Percentiles rank a stretch among this genome's conserved stretches.
phyloP scores from a whole-genome alignment of 1,284 basidiomycete species.

The Papiliotrema fonsecae region DNA sequence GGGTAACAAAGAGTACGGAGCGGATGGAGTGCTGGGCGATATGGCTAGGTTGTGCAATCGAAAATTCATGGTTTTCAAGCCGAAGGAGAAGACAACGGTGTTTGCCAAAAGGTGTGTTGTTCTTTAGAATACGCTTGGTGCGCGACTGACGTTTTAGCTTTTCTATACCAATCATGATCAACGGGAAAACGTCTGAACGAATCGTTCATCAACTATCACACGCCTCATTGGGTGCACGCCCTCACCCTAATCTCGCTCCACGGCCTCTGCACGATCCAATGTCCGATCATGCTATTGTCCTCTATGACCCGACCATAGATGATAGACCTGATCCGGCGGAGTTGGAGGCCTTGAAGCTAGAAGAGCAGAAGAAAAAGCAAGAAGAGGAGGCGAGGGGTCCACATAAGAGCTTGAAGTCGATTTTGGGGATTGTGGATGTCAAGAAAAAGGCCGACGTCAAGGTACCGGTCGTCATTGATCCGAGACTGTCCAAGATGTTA shows the following conservation, averaged over 20 bases:
- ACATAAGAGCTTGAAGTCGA: conserved; percentile 81
- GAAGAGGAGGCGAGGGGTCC: conserved; percentile 63
- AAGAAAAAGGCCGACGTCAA: conserved; percentile 67
- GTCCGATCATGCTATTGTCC: conserved; percentile 93
- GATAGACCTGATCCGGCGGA: conserved; percentile 76
- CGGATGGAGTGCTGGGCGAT: conserved; percentile 47
- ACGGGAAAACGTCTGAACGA: conserved; percentile 64
- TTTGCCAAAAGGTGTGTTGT: conserved; percentile 49
- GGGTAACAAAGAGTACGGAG: conserved; percentile 49
- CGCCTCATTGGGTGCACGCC: conserved; percentile 78
- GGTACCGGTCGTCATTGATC: conserved; percentile 96
- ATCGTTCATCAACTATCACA: conserved; percentile 64
- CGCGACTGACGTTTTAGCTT: conserved; percentile 56
- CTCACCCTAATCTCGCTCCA: conserved; percentile 75
- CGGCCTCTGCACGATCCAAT: conserved; percentile 93
- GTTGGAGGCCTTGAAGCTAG: conserved; percentile 40
- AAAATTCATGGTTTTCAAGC: conserved; percentile 76
- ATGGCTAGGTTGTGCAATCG: conserved; percentile 55
- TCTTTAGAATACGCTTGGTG: no score
- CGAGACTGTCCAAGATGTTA: conserved; percentile 75
- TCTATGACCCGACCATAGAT: conserved; percentile 96
- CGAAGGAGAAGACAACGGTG: conserved; percentile 68
- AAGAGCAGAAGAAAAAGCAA: conserved; percentile 62
- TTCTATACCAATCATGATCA: conserved; percentile 80
- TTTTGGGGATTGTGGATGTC: conserved; percentile 67